These are phyloP conservation scores for Brassica hybrid DNA, from an alignment of 441 rosid genomes.

Conservation along the genomic window DNA sequence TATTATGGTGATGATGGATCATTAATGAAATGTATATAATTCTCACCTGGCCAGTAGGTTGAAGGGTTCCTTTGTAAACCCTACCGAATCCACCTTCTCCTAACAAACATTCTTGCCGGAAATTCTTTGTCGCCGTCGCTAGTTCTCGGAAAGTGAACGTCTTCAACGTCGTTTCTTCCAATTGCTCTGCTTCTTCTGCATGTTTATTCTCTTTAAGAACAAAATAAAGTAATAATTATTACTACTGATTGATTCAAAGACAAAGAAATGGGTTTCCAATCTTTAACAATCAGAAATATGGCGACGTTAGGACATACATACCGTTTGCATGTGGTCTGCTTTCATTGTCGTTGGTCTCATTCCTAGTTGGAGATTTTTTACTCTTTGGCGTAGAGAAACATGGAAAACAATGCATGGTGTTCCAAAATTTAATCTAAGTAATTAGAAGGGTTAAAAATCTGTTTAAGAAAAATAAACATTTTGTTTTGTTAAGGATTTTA, in stretches of 20 bases:
- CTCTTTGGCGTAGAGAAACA: constrained; percentile 67
- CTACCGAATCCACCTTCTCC: constrained; percentile 93
- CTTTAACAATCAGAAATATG: background rate
- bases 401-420: constrained; percentile 70
- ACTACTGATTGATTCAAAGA: background rate
- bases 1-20: background rate
- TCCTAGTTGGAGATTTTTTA: constrained; percentile 44
- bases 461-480: constrained; percentile 1
- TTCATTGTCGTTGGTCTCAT: constrained; percentile 37
- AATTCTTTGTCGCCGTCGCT: constrained; percentile 85
- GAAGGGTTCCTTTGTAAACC: constrained; percentile 73
- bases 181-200: constrained; percentile 20
- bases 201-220: constrained; percentile 2
- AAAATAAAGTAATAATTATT: background rate
- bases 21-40: background rate
- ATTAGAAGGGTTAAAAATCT: constrained; percentile 5
- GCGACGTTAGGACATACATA: constrained; percentile 20
- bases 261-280: background rate
- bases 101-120: constrained; percentile 72
- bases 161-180: constrained; percentile 45
- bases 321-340: constrained; percentile 40
- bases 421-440: background rate
- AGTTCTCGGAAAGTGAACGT: constrained; percentile 76
- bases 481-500: constrained; percentile 1
- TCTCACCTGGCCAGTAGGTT: constrained; percentile 62